These are phyloP conservation scores for Fusarium chlamydosporum DNA, from an alignment of 2,329 filamentous ascomycete genomes.

Conservation along the genomic window DNA sequence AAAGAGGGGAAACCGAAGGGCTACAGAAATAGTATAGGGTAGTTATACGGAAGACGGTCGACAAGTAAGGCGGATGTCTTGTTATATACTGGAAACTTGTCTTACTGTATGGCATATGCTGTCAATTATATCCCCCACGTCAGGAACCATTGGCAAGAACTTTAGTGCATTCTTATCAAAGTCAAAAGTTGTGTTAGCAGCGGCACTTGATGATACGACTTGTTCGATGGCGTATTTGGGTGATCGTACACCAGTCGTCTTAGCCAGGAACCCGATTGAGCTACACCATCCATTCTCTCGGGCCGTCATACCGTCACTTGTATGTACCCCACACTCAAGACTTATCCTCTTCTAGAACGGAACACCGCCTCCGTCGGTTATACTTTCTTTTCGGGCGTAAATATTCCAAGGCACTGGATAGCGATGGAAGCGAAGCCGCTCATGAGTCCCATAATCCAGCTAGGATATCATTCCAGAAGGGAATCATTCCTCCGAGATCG, in stretches of 20 bases:
- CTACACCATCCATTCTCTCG: background rate
- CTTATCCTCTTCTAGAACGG: constrained; percentile 27
- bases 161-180: background rate
- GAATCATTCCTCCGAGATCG: background rate
- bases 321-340: constrained; percentile 13
- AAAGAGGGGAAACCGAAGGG: background rate
- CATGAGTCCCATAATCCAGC: background rate
- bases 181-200: background rate
- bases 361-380: constrained; percentile 16
- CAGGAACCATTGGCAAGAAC: background rate
- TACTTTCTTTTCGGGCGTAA: constrained; percentile 1
- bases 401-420: background rate
- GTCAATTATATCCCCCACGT: background rate
- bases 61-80: background rate
- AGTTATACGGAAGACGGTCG: background rate
- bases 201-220: background rate
- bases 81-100: background rate
- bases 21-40: background rate
- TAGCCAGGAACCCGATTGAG: background rate
- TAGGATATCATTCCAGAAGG: background rate
- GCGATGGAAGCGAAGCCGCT: background rate
- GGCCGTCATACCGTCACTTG: constrained; percentile 20
- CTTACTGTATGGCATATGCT: background rate
- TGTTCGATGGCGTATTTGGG: background rate
- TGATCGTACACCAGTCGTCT: background rate